A percentile compares a stretch with the other conserved stretches of the same genome.
phyloP scores from a whole-genome alignment of 192 early-diverging fungal species.

The Backusella circina region DNA sequence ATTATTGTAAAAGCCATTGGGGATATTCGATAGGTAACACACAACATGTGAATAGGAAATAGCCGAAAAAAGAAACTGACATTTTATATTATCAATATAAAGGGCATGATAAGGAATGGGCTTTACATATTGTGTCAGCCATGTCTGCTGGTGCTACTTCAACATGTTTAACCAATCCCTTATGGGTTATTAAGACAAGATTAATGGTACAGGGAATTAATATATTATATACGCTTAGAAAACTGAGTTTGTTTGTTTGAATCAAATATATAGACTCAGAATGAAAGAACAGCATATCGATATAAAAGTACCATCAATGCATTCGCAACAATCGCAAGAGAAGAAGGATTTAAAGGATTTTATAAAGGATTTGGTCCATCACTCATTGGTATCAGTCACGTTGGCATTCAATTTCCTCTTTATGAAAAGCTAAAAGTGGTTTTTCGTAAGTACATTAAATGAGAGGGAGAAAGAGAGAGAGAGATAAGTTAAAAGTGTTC shows the following conservation, averaged over 20 bases:
- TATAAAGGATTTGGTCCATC: conserved; percentile 94
- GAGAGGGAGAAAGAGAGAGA: no score
- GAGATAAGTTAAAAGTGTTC: not conserved
- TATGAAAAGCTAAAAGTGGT: conserved; percentile 86
- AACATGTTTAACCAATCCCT: conserved; percentile 79
- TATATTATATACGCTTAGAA: not conserved
- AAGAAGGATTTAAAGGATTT: conserved; percentile 79
- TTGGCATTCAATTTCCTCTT: conserved; percentile 92
- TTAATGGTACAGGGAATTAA: conserved; percentile 64
- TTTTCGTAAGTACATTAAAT: conserved; percentile 60
- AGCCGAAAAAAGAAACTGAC: not conserved
- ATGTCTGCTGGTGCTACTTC: conserved; percentile 79
- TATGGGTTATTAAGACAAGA: conserved; percentile 92
- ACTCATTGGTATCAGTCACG: conserved; percentile 89
- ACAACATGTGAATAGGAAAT: not conserved
- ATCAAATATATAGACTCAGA: conserved; percentile 90
- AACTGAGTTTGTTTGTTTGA: no score
- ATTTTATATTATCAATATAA: conserved; percentile 21
- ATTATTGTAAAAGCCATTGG: conserved; percentile 59
- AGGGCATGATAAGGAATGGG: conserved; percentile 45
- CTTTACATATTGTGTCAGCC: conserved; percentile 81
- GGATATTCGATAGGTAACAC: conserved; percentile 15
- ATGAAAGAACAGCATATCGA: conserved; percentile 65
- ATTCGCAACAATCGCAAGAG: conserved; percentile 65
- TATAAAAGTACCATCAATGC: conserved; percentile 85